Base-by-base conservation (phyloP, 306 rosid genomes). In the Inga oerstediana region DNA sequence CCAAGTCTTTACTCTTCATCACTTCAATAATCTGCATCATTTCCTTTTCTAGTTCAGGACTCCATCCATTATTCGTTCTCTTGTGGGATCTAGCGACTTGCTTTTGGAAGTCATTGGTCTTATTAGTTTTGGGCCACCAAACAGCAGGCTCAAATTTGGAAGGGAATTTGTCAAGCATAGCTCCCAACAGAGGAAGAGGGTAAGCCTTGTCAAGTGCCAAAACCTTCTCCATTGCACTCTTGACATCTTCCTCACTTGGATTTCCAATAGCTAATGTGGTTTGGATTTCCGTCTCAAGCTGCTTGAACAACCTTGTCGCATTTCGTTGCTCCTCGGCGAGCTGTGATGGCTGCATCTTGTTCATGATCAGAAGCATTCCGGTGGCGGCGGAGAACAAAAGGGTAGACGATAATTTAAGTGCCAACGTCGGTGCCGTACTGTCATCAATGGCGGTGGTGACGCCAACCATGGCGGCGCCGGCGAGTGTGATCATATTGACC, bases 271-370 rank as follows among this genome's bases (percentile, higher is more conserved):
- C 43, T 0, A 92, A 54, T 44, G 76, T 12, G 35, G 82, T 89
- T 58, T 88, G 67, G 65, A 92, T 87, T 66, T 89, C 80, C 10
- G 17, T 81, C 46, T 79, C 81, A 52, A 90, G 84, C 51, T 88
- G 88, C 76, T 73, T 86, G 74, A 92, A 92, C 74, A 88, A 80
- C 54, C 88, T 92, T 2, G 88, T 64, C 0, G 93, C 94, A 5
- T 87, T 90, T 2, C 94, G 91, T 39, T 92, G 93, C 51, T 92
- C 97, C 80, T 92, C 97, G 0, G 90, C 87, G 1, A 92, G 89
- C 22, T 92, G 97, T 10, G 97, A 92, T 0, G 97, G 94, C 80
- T 92, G 97, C 48, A 89, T 79, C 78, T 90, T 90, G 87, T 87
- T 90, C 81, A 88, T 89, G 27, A 79, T 34, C 14, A 88, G 66